Evolutionary conservation across 179 eudicot genomes (phyloP), one percentile per base, ranked within the genome.

Genomic region (Silene noctiflora): DNA sequence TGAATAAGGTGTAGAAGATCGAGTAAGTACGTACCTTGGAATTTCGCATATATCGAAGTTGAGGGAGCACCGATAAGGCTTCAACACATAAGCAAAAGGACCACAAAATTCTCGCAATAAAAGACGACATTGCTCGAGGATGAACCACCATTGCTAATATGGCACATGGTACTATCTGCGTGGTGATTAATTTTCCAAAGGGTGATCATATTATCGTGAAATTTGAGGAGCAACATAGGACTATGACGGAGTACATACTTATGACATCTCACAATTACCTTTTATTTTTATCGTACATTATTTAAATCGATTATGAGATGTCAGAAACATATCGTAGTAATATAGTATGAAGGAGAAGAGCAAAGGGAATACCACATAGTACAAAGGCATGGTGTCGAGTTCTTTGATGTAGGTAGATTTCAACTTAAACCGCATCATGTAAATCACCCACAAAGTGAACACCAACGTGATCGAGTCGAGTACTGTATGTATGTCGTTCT

Each of bases 401-500:
- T 92, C 96, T 59, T 80, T 84, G 55, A 76, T 83, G 76, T 94
- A 92, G 24, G 94, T 84, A 7, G 89, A 81, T 27, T 87, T 89
- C 71, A 92, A 71, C 85, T 87, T 94, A 87, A 88, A 87, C 22
- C 91, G 88, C 19, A 94, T 89, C 98, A 90, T 94, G 79, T 89
- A 94, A 42, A 94, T 79, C 39, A 94, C 92, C 98, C 98, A 94
- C 20, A 87, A 22, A 5, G 98, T 94, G 10, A 89, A 84, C 19
- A 80, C 79, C 0, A 94, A 86, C 0, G 94, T 86, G 9, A 81
- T 67, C 3, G 84, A 86, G 81, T 94, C 98, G 19, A 92, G 92
- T 31, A 90, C n/a, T 1, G 97, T 92, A 79, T 94, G 98, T 73
- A 94, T 89, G 85, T 94, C 92, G 39, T 85, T 86, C 83, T 91